Conservation (phyloP, 2,329 filamentous ascomycete genomes). For the Epichloe aotearoae region DNA sequence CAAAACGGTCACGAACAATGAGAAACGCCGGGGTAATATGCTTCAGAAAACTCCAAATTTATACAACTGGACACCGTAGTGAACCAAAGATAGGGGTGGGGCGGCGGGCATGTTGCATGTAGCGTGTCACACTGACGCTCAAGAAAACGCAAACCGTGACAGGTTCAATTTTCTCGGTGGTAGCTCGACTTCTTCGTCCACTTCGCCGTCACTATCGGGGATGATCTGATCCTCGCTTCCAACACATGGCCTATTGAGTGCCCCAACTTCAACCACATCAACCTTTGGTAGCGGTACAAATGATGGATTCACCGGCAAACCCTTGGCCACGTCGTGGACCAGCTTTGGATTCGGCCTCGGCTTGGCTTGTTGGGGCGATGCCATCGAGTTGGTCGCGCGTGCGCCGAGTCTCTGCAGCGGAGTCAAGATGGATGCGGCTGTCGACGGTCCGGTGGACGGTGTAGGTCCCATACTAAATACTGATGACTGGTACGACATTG, state of each 20-base stretch:
- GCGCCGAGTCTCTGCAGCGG: slow-evolving; percentile 41
- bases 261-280: slow-evolving; percentile 38
- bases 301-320: slow-evolving; percentile 35
- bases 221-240: slow-evolving; percentile 47
- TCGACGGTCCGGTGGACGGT: slow-evolving; percentile 29
- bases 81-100: neutral
- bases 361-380: slow-evolving; percentile 18
- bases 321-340: slow-evolving; percentile 17
- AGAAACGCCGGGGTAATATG: slow-evolving; percentile 7
- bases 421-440: slow-evolving; percentile 31
- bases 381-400: slow-evolving; percentile 22
- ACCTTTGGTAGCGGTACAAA: slow-evolving; percentile 43
- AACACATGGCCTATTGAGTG: slow-evolving; percentile 27
- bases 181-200: slow-evolving; percentile 23
- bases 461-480: slow-evolving; percentile 23
- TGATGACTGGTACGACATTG: slow-evolving; percentile 21
- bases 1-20: neutral
- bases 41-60: neutral
- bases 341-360: slow-evolving; percentile 13
- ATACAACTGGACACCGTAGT: neutral
- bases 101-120: neutral
- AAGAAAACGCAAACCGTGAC: slow-evolving; percentile 32
- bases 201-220: slow-evolving; percentile 37
- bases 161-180: slow-evolving; percentile 29
- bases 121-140: slow-evolving; percentile 4